Base-by-base conservation (phyloP, 177 flowering plant genomes). In the Vitis hybrid region DNA sequence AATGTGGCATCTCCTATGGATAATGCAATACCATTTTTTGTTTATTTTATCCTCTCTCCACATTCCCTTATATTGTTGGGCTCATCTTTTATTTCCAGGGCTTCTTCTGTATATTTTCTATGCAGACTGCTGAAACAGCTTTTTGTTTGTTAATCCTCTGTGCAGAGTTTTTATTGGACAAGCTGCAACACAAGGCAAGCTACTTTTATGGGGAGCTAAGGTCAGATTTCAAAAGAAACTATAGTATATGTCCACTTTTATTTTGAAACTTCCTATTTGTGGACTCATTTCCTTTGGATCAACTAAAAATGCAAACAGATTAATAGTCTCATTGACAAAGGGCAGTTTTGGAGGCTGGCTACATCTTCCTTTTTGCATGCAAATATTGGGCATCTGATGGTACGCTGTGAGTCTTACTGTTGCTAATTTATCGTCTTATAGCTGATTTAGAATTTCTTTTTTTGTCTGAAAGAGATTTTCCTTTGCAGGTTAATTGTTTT, bases 131-230 rank as follows among this genome's bases (percentile, higher is more conserved):
- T 51, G 60, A 70, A 62, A 40, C 10, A 65, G 56, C 26, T 64
- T 57, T 34, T 52, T 34, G 26, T 69, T 57, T 64, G 54, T 60
- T 58, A 55, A 60, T 76, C 48, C 19, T 71, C 34, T 71, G 7
- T 67, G 64, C 85, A 93, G 98, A 75, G 81, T 85, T 65, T 91
- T 66, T 80, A 69, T 80, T 66, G 95, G 88, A 51, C 94, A 90
- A 78, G 18, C 80, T 54, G 88, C 89, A 54, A 77, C 90, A 3
- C 77, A 86, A 30, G 97, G 92, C 65, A 84, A 84, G 80, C 80
- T 93, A 67, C 62, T 89, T 59, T 58, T 82, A 5, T 88, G 88
- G 97, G 97, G 98, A 74, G 98, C 97, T 10, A 93, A 93, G 98
- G 98, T 93, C 66, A 64, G 84, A 69, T 13, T n/a, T 32, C 14